Base-by-base conservation (phyloP, 192 early-diverging fungal genomes). In the Glomus cerebriforme region DNA sequence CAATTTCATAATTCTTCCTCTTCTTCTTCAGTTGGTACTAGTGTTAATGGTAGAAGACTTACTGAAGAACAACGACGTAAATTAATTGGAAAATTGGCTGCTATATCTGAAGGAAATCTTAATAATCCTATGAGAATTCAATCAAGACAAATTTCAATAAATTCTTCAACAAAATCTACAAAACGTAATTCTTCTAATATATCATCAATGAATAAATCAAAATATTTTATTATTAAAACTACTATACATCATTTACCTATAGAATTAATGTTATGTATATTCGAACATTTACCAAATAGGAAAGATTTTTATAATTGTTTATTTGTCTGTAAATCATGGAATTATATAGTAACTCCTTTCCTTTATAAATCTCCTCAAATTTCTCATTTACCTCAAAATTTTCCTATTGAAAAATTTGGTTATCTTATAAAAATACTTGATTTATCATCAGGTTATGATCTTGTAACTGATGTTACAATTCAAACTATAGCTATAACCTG, bases 351-450 rank as follows among this genome's bases (percentile, higher is more conserved):
- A 35, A 37, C 10, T 5, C 66, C 66, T 35, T 34, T 68, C n/a
- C 34, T 68, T 24, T 68, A 68, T 39, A 68, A 68, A 68, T 68
- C 35, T 2, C 66, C 37, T 37, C 66, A 68, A 68, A 68, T 68
- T 68, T 68, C n/a, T 43, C 66, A 39, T 37, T 35, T 68, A 35
- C 35, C 66, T 9, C 35, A 35, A 68, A 68, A 68, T 39, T 68
- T 68, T 68, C 66, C 66, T 10, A 68, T 68, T n/a, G 35, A 68
- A 68, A 68, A 68, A 68, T 68, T n/a, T 68, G 66, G 66, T 35
- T 7, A 29, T 12, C 19, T 39, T n/a, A 68, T 68, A 35, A 68
- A 37, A 12, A 19, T 68, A n/a, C 35, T 68, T 2, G 66, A 68
- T 68, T 68, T 68, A 39, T 68, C 66, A 8, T n/a, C 32, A 5